These are phyloP conservation scores for Baorangia bicolor DNA, from an alignment of 768 basidiomycete species.

Conservation along the genomic window DNA sequence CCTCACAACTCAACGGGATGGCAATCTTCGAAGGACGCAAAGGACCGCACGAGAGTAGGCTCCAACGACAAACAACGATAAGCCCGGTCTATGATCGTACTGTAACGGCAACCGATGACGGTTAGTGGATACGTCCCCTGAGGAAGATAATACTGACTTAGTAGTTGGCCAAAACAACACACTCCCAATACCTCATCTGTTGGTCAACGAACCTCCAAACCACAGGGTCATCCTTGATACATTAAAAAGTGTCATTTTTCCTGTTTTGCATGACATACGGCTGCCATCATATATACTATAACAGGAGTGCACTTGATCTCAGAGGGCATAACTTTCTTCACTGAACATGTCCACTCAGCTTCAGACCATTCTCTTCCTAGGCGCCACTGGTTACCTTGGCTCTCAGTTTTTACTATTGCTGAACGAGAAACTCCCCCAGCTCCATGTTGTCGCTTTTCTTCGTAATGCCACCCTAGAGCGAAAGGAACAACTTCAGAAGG, in stretches of 20 bases:
- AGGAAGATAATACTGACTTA: neutral
- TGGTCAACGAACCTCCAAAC: neutral
- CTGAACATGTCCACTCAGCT: slow-evolving; percentile 11
- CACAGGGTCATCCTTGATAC: slow-evolving; percentile 5
- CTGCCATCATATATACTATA: neutral
- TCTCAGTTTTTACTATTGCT: slow-evolving; percentile 39
- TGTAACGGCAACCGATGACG: slow-evolving; percentile 1
- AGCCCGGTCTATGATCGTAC: neutral
- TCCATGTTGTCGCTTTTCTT: slow-evolving; percentile 38
- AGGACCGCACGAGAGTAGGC: neutral
- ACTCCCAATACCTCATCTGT: neutral
- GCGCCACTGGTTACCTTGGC: slow-evolving; percentile 45
- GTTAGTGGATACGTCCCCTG: neutral
- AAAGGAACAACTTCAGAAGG: slow-evolving; percentile 27
- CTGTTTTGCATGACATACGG: slow-evolving; percentile 1
- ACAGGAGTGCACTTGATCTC: neutral
- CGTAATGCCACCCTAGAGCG: slow-evolving; percentile 35
- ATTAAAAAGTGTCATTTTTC: neutral
- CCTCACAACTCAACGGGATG: neutral
- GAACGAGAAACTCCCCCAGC: slow-evolving; percentile 32
- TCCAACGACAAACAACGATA: neutral
- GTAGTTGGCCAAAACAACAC: neutral
- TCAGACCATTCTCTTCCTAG: slow-evolving; percentile 39
- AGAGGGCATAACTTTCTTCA: neutral
- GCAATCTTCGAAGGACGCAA: neutral